phyloP scores from a whole-genome alignment of 495 filamentous ascomycete genomes.

The Lasiosphaeria miniovina region DNA sequence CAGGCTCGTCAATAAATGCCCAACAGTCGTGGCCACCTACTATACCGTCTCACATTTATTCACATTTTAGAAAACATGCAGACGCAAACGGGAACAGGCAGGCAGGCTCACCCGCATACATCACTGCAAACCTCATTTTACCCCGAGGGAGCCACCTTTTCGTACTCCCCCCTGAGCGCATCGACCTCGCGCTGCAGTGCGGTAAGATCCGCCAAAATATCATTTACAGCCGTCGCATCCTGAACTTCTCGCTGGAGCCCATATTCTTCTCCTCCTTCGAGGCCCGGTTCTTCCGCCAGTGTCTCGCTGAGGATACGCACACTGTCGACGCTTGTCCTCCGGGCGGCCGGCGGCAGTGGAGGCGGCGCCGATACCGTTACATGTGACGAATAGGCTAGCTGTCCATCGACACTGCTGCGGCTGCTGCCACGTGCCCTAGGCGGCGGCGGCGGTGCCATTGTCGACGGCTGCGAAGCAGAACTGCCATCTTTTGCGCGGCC shows the following conservation, averaged over 20 bases:
- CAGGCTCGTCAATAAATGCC: no score
- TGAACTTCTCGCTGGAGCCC: neutral
- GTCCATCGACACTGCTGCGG: conserved; percentile 44
- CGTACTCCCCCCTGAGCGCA: conserved; percentile 37
- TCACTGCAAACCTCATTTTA: no score
- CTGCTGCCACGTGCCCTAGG: conserved; percentile 55
- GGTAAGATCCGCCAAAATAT: conserved; percentile 65
- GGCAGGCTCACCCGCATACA: no score
- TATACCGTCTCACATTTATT: no score
- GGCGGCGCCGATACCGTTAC: neutral
- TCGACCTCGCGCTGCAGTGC: conserved; percentile 71
- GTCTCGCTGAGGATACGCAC: conserved; percentile 13
- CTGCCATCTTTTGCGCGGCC: conserved; percentile 25
- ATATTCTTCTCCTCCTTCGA: neutral
- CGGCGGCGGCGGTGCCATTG: conserved; percentile 61
- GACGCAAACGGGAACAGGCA: no score
- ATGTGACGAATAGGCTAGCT: no score
- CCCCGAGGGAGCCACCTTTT: no score
- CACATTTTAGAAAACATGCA: no score
- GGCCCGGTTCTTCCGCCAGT: conserved; percentile 19
- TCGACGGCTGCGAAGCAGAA: conserved; percentile 1
- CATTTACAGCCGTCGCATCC: conserved; percentile 31
- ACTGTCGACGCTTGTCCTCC: conserved; percentile 19
- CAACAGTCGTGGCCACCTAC: no score
- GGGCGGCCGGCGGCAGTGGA: neutral